Evolutionary conservation across 1,284 basidiomycete genomes (phyloP).

Genomic region (Rhodotorula sp.): DNA sequence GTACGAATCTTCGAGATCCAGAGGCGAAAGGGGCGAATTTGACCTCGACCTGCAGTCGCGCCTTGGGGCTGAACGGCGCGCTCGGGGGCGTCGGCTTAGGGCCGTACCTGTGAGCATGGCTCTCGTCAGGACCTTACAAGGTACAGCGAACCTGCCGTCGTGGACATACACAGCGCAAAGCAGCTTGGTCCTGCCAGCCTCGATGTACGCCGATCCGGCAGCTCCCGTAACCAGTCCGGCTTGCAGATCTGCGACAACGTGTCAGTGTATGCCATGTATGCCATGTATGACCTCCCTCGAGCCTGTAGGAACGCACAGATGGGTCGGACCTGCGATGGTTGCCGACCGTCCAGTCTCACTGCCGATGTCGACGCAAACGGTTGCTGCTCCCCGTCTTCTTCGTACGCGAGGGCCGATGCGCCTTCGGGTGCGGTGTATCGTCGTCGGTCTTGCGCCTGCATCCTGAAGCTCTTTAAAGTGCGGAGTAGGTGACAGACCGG

Average conservation of each 20-base stretch:
- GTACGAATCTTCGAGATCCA: constrained; percentile 63
- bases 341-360: constrained; percentile 57
- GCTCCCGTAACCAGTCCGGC: constrained; percentile 87
- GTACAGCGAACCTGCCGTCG: too few species aligned
- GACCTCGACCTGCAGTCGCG: constrained; percentile 87
- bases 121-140: background rate
- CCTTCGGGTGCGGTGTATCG: constrained; percentile 80
- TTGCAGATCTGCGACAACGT: constrained; percentile 66
- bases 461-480: background rate
- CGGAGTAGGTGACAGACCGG: too few species aligned
- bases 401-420: constrained; percentile 51
- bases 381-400: constrained; percentile 42
- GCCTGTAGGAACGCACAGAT: constrained; percentile 63
- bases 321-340: constrained; percentile 66
- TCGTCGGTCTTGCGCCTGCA: constrained; percentile 62
- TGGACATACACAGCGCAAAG: constrained; percentile 81
- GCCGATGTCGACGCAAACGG: constrained; percentile 29
- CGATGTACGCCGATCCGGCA: constrained; percentile 92
- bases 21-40: constrained; percentile 95
- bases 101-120: constrained; percentile 66
- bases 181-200: constrained; percentile 82
- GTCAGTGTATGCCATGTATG: constrained; percentile 18
- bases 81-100: constrained; percentile 58
- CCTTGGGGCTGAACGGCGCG: constrained; percentile 72
- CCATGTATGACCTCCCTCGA: background rate